Conservation (phyloP, 1,284 basidiomycete genomes). For the Inonotus hispidus region DNA sequence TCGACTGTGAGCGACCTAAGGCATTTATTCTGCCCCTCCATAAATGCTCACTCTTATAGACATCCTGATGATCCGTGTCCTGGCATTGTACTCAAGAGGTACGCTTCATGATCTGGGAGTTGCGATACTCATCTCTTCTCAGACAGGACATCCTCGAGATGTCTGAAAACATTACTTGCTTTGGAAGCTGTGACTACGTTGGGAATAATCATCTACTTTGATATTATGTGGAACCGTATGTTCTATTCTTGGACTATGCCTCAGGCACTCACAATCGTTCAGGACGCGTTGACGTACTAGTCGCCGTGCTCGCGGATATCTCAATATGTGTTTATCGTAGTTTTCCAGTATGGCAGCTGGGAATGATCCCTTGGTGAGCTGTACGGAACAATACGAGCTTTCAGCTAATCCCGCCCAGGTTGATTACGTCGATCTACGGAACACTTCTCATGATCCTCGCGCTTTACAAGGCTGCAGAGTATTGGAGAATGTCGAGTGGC, state of each 20-base stretch:
- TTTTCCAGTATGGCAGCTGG: no score
- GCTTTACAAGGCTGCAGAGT: neutral
- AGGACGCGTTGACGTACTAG: no score
- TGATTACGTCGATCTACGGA: neutral
- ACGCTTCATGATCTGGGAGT: neutral
- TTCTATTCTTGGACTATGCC: no score
- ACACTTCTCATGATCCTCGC: neutral
- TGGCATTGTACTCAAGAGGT: constrained; percentile 4
- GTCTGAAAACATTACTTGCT: neutral
- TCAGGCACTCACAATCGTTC: no score
- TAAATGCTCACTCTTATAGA: neutral
- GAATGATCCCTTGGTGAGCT: no score
- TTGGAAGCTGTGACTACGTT: no score
- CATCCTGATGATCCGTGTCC: constrained; percentile 6
- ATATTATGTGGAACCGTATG: no score
- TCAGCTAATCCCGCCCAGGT: neutral
- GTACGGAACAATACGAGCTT: neutral
- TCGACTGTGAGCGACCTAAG: neutral
- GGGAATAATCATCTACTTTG: no score
- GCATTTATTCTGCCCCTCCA: no score
- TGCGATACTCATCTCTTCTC: neutral
- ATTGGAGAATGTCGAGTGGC: neutral
- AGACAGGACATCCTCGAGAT: neutral
- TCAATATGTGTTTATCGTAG: no score
- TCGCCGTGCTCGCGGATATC: no score